Evolutionary conservation across 768 basidiomycete genomes (phyloP).

Genomic region (Austroboletus eburneus): DNA sequence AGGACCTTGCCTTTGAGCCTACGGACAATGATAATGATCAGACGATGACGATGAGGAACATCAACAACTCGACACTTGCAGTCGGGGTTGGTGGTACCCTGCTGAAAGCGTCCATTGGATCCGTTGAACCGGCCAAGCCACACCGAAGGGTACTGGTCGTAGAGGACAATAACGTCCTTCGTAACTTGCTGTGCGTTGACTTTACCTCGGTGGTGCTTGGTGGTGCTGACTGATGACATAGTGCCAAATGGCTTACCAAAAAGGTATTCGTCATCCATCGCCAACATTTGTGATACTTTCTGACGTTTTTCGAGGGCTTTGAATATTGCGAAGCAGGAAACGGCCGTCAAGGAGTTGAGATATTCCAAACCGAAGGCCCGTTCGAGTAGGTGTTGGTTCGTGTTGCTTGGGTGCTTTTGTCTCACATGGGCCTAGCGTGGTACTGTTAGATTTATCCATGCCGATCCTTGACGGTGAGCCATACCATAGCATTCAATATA

Average conservation of each 20-base stretch:
- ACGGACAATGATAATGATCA: conserved; percentile 14
- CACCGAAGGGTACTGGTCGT: conserved; percentile 72
- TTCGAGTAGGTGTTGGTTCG: conserved; percentile 66
- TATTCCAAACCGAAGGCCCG: conserved; percentile 66
- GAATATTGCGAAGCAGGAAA: conserved; percentile 77
- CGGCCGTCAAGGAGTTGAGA: conserved; percentile 77
- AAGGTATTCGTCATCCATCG: conserved; percentile 34
- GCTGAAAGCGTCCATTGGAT: conserved; percentile 60
- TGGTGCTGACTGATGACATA: conserved; percentile 20
- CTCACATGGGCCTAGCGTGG: conserved; percentile 49
- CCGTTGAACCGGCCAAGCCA: conserved; percentile 41
- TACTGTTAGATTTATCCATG: conserved; percentile 90
- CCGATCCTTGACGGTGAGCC: conserved; percentile 79
- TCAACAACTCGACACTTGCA: conserved; percentile 43
- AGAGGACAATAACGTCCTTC: conserved; percentile 86
- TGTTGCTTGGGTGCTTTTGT: background rate
- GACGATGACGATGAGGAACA: conserved; percentile 6
- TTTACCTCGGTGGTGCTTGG: background rate
- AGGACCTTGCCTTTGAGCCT: conserved; percentile 26
- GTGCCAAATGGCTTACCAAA: conserved; percentile 62
- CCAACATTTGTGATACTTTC: background rate
- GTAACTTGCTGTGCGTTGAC: conserved; percentile 72
- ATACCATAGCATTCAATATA: background rate
- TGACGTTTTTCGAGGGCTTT: conserved; percentile 47
- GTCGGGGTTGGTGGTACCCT: conserved; percentile 63